A percentile compares a stretch with the other conserved stretches of the same genome.
phyloP scores from a whole-genome alignment of 1,284 basidiomycete genomes.

The Psilocybe mexicana region DNA sequence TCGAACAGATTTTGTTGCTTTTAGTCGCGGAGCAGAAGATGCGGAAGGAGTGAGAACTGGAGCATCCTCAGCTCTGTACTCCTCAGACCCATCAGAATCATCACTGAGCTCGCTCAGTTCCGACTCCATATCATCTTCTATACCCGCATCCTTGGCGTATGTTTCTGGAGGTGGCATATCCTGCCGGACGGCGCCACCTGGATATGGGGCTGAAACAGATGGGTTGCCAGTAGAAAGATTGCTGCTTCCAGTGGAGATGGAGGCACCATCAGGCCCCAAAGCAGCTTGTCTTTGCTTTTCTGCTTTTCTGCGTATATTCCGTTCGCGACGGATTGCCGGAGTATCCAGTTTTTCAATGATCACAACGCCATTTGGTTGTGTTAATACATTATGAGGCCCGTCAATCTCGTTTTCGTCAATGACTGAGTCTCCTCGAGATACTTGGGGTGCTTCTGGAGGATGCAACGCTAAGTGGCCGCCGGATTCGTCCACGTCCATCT shows the following conservation, averaged over 20 bases:
- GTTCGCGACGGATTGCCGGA: conserved; percentile 61
- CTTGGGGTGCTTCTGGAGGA: conserved; percentile 4
- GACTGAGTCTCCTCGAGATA: conserved; percentile 12
- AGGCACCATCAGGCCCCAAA: conserved; percentile 15
- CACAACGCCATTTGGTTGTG: conserved; percentile 30
- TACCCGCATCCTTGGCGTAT: background rate
- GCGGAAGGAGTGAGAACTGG: background rate
- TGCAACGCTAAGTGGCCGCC: conserved; percentile 8
- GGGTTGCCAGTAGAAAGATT: conserved; percentile 10
- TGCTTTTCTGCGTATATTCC: conserved; percentile 47
- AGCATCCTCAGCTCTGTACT: conserved; percentile 6
- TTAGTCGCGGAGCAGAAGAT: conserved; percentile 1
- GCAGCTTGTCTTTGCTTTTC: conserved; percentile 34
- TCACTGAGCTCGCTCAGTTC: conserved; percentile 38
- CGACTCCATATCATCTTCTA: conserved; percentile 25
- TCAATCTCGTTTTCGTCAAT: conserved; percentile 15
- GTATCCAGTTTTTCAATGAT: conserved; percentile 72
- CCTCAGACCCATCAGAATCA: conserved; percentile 18
- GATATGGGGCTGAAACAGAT: background rate
- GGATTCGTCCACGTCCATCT: conserved; percentile 30
- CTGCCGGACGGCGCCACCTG: background rate
- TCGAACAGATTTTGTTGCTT: conserved; percentile 9
- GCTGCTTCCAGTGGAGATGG: conserved; percentile 18
- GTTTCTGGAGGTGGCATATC: conserved; percentile 2
- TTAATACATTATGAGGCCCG: conserved; percentile 23